phyloP scores from a whole-genome alignment of 352 stramenopile genomes.

The Plasmopara muralis region DNA sequence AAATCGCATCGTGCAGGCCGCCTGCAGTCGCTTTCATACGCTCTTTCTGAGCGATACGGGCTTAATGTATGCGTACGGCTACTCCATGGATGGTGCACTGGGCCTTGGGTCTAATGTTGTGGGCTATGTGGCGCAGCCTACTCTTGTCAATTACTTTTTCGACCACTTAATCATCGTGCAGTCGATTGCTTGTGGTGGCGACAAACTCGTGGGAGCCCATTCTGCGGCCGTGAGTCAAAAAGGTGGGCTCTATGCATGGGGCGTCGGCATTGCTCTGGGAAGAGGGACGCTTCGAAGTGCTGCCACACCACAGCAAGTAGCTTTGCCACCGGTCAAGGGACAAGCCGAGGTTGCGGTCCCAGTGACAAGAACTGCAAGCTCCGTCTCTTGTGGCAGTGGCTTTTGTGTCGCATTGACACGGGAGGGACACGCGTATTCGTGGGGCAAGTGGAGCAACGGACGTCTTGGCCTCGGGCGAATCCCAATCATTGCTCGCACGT shows the following conservation, averaged over 20 bases:
- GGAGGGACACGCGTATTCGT: slow-evolving; percentile 60
- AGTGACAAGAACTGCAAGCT: slow-evolving; percentile 8
- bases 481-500: slow-evolving; percentile 38
- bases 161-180: slow-evolving; percentile 34
- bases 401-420: slow-evolving; percentile 68
- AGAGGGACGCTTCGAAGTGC: slow-evolving; percentile 33
- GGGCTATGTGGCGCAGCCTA: slow-evolving; percentile 25
- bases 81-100: slow-evolving; percentile 45
- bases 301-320: slow-evolving; percentile 28
- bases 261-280: slow-evolving; percentile 45
- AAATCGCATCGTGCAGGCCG: slow-evolving; percentile 51
- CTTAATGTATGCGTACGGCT: slow-evolving; percentile 52
- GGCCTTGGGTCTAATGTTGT: slow-evolving; percentile 23
- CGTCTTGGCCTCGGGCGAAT: slow-evolving; percentile 64
- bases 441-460: slow-evolving; percentile 72
- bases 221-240: slow-evolving; percentile 57
- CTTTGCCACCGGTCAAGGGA: slow-evolving; percentile 14
- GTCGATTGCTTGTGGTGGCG: slow-evolving; percentile 45
- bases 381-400: slow-evolving; percentile 59
- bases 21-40: slow-evolving; percentile 52
- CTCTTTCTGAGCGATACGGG: slow-evolving; percentile 61
- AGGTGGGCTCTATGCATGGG: slow-evolving; percentile 73
- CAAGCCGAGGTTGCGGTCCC: not conserved
- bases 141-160: slow-evolving; percentile 49
- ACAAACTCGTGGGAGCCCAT: slow-evolving; percentile 49